Base-by-base conservation (phyloP, 768 basidiomycete species). In the Terana coerulea region DNA sequence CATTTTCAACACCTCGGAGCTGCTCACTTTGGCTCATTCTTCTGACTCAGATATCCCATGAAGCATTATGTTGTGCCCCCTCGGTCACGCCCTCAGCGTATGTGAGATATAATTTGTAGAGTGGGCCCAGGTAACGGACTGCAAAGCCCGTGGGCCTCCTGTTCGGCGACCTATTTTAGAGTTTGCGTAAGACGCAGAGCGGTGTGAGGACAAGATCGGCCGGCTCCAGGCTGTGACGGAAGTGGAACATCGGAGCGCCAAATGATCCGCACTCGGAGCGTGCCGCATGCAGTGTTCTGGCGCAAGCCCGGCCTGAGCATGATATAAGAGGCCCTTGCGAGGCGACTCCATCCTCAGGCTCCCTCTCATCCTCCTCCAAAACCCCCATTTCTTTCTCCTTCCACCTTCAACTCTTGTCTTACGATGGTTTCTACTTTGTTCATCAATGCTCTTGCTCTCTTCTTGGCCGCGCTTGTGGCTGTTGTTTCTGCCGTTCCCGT, bases 401-500 rank as follows among this genome's bases (percentile, higher is more conserved):
- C 17, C 3, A 15, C 34, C 4, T 19, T n/a, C n/a, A 24, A 15
- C 2, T n/a, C 11, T 24, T 46, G 31, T 33, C n/a, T n/a, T 26
- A 50, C 49, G 49, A 50, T 42, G 49, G 62, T 61, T 56, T 61
- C 55, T 57, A 57, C 51, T 41, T 67, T 64, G 59, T 50, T 47
- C 56, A 64, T 53, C 44, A 47, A 51, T 37, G 30, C 56, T 50
- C 52, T 63, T 50, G 48, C 58, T 48, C 40, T 57, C 41, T 61
- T 47, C 55, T 62, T 48, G 56, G 58, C 49, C 49, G 67, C 33
- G 28, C 58, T 49, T 59, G 61, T 37, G 51, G 62, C 61, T 11
- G 47, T 59, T 12, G 62, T 55, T 21, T 51, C 53, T 24, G 67
- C 73, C 21, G 52, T 66, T 14, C 74, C 74, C 35, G 42, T 75